Base-by-base conservation (phyloP, 176 grass and related monocot genomes). In the Thinopyrum elongatum region DNA sequence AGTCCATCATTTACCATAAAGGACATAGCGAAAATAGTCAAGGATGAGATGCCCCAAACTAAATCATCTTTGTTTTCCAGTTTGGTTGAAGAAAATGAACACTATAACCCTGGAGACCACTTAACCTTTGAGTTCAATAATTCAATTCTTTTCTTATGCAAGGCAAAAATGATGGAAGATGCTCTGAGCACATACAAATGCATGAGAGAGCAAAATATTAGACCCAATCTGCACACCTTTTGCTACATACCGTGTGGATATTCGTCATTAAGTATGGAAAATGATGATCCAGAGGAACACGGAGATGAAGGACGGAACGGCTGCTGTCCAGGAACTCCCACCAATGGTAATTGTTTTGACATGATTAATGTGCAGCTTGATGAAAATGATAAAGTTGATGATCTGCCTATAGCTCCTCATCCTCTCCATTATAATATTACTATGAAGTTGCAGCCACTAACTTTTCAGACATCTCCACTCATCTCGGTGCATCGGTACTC, bases 111-210 rank as follows among this genome's bases (percentile, higher is more conserved):
- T 15, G 42, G 30, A 87, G 80, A 75, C 22, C 79, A 91, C 30
- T 83, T 92, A 61, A 74, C 70, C 65, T 89, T 85, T 88, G 91
- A 93, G 87, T 86, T 94, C 63, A 92, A 95, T 74, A 87, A 82
- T 94, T 93, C 95, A 41, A 92, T 95, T 94, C 76, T 78, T 33
- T 98, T 98, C 88, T 98, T 95, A 88, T 92, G 89, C 83, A 86
- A 89, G 84, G 93, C 95, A 41, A 98, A 98, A 85, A 94, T 98
- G 95, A 92, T 98, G 83, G 91, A 95, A 65, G 91, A 95, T 88
- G 95, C 89, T 90, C 39, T 98, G 35, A 83, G 39, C 34, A 92
- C 95, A 69, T 92, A 90, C 86, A 98, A 93, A 83, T 65, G 59
- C 44, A 98, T 98, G 95, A 90, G 81, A 86, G 74, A 90, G 86